Percentiles rank a stretch among this genome's conserved stretches.
Conservation (phyloP, 2,329 filamentous ascomycete species). For the Trematosphaeria pertusa region DNA sequence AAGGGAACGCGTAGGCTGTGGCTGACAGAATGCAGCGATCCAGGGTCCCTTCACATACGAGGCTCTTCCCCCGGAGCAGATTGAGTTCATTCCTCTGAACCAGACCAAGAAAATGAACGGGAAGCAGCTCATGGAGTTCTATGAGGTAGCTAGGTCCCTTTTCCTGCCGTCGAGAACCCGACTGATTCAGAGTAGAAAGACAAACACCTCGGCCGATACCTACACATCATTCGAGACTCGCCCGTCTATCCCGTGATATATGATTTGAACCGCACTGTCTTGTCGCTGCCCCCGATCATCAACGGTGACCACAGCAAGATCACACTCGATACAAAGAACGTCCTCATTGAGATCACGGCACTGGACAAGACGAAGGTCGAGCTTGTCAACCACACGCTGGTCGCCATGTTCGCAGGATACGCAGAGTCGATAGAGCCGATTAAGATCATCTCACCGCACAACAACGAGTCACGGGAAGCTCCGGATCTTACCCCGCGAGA, state of each 20-base stretch:
- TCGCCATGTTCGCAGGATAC: constrained; percentile 96
- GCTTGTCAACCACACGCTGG: constrained; percentile 93
- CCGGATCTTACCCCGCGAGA: constrained; percentile 80
- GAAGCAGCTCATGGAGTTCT: constrained; percentile 90
- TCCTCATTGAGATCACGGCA: constrained; percentile 97
- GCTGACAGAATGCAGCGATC: constrained; percentile 59
- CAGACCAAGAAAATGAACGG: constrained; percentile 88
- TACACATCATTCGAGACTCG: constrained; percentile 93
- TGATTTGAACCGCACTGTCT: constrained; percentile 84
- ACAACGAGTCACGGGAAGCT: constrained; percentile 79
- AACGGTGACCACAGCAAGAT: constrained; percentile 98
- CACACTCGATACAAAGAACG: constrained; percentile 84
- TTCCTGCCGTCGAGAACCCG: background rate
- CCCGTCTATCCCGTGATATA: constrained; percentile 96
- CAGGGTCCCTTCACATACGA: constrained; percentile 97
- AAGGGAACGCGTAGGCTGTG: background rate
- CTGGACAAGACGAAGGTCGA: constrained; percentile 96
- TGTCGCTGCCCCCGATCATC: constrained; percentile 96
- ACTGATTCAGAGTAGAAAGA: constrained; percentile 68
- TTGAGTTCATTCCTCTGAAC: constrained; percentile 90
- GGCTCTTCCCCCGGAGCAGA: constrained; percentile 87
- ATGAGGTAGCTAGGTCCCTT: constrained; percentile 65
- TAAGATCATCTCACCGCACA: constrained; percentile 90
- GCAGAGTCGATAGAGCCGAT: constrained; percentile 94
- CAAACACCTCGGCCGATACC: constrained; percentile 85